Evolutionary conservation across 495 filamentous ascomycete species (phyloP), one percentile per base, ranked within the genome.

Genomic region (Echria macrotheca): DNA sequence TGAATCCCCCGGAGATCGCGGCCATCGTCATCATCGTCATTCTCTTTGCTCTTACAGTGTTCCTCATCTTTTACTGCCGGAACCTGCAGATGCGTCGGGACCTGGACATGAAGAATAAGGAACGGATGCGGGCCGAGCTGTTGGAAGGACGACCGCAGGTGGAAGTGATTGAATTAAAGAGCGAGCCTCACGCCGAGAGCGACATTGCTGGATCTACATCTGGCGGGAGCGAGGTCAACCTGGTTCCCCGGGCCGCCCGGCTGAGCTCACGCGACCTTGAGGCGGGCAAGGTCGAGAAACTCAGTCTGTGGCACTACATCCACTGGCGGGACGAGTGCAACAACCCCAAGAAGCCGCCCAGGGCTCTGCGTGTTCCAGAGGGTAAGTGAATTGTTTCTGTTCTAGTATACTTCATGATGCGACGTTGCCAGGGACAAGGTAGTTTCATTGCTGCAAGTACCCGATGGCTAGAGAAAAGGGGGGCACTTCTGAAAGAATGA

Each of bases 1-100:
- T 58, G 24, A 55, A 39, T n/a, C 26, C 40, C 21, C 40, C 42
- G 15, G 55, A 58, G 21, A 58, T 61, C 8, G 52, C 41, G 21
- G 53, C 51, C 18, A 58, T 61, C 23, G 49, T 53, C 24, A 40
- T 55, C 15, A 73, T 53, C 2, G 32, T 55, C n/a, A 19, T 19
- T 21, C 17, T 44, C 9, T 43, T 59, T 17, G 14, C 53, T 29
- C 5, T 50, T 14, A 41, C 33, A 23, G 24, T 58, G 4, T 39
- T 52, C 5, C 37, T 44, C 17, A 28, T 61, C 44, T 55, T 61
- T 31, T 61, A 58, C 43, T 58, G 49, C 46, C 51, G 52, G 32
- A 52, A 25, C 14, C 37, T 61, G 5, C 46, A 47, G 15, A 18
- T 31, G 23, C 58, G 58, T 10, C 58, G 55, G 24, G 37, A 58